Conservation (phyloP, 2,329 filamentous ascomycete genomes). For the Talaromyces sp. region DNA sequence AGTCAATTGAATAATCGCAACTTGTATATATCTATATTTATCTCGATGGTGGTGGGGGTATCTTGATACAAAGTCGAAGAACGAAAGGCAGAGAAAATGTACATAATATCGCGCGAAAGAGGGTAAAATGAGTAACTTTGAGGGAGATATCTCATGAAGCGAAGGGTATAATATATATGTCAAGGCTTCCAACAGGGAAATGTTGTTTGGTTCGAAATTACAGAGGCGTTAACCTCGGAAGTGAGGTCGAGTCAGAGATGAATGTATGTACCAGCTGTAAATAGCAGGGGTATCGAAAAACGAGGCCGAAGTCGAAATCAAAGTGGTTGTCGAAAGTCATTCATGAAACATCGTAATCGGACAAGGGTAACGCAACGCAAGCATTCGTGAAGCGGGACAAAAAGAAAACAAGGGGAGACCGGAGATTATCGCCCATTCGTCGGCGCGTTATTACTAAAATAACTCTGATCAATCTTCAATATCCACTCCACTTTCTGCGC, state of each 20-base stretch:
- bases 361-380: neutral
- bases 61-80: conserved; percentile 10
- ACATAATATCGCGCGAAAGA: neutral
- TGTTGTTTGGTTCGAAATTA: neutral
- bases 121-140: neutral
- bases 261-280: neutral
- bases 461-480: conserved; percentile 84
- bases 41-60: conserved; percentile 3
- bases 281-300: conserved; percentile 1
- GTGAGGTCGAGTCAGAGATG: neutral
- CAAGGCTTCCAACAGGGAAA: neutral
- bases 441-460: conserved; percentile 45
- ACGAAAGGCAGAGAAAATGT: neutral
- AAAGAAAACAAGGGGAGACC: too few species aligned
- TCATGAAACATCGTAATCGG: neutral
- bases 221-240: neutral
- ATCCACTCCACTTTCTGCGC: conserved; percentile 97
- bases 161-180: neutral
- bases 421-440: conserved; percentile 16
- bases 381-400: neutral
- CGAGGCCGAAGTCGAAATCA: neutral
- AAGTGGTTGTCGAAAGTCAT: neutral
- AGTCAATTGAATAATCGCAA: neutral
- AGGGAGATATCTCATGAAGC: neutral
- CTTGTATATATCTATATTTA: conserved; percentile 8